These are phyloP conservation scores for Byssochlamys sp. DNA, from an alignment of 2,329 filamentous ascomycete genomes.

Conservation along the genomic window DNA sequence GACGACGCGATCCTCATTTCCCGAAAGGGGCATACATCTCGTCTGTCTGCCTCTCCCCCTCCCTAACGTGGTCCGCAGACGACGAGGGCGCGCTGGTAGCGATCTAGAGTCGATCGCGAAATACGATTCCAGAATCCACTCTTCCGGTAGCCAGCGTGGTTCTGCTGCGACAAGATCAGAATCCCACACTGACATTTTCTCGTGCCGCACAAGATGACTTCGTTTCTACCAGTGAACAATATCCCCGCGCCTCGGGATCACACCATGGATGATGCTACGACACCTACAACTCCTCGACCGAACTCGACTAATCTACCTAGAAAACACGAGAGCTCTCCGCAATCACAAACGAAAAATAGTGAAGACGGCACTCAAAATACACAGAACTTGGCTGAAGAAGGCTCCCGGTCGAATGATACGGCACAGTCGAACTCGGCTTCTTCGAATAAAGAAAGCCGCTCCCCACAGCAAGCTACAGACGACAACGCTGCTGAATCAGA, in stretches of 20 bases:
- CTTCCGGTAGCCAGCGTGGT: too few relatives aligned
- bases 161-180: background rate
- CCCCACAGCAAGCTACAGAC: conserved; percentile 47
- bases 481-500: conserved; percentile 61
- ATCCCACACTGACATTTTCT: conserved; percentile 6
- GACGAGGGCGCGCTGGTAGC: background rate
- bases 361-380: conserved; percentile 37
- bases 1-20: background rate
- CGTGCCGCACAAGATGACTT: conserved; percentile 41
- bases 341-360: conserved; percentile 5
- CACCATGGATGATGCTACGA: conserved; percentile 43
- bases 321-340: conserved; percentile 16
- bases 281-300: conserved; percentile 48
- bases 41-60: background rate
- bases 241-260: conserved; percentile 38
- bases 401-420: conserved; percentile 34
- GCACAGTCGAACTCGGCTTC: conserved; percentile 36
- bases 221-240: conserved; percentile 54
- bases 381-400: conserved; percentile 35
- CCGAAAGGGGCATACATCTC: background rate
- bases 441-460: conserved; percentile 49
- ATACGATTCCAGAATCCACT: too few relatives aligned
- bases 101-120: background rate
- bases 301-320: conserved; percentile 30
- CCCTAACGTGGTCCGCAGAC: background rate